Conservation (phyloP, 148 eudicot species). For the Rhododendron vialii region DNA sequence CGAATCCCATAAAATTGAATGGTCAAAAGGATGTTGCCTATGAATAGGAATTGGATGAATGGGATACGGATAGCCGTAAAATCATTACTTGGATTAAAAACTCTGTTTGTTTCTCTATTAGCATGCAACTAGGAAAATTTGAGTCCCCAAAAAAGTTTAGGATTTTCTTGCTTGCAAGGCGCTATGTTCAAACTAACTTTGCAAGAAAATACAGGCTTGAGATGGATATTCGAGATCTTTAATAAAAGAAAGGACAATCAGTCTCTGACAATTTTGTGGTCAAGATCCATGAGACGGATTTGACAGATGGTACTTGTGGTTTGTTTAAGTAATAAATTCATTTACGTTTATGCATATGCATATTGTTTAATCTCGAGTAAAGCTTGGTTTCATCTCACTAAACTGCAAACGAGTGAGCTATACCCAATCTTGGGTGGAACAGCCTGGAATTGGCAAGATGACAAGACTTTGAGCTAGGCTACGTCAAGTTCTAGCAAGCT, state of each 20-base stretch:
- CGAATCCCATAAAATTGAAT: background rate
- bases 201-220: background rate
- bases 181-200: background rate
- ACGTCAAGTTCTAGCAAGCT: background rate
- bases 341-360: too few species aligned
- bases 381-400: too few species aligned
- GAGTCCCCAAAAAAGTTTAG: background rate
- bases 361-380: too few species aligned
- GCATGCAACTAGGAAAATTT: background rate
- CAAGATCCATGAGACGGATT: too few species aligned
- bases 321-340: too few species aligned
- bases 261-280: too few species aligned
- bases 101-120: background rate
- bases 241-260: background rate
- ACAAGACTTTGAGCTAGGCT: background rate
- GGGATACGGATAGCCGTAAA: background rate
- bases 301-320: too few species aligned
- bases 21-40: background rate
- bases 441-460: background rate
- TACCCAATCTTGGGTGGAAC: background rate
- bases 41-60: background rate
- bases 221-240: background rate
- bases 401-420: background rate
- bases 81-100: background rate
- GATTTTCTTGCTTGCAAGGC: background rate